Conservation (phyloP, 257 asterid genomes). For the Lantana camara region DNA sequence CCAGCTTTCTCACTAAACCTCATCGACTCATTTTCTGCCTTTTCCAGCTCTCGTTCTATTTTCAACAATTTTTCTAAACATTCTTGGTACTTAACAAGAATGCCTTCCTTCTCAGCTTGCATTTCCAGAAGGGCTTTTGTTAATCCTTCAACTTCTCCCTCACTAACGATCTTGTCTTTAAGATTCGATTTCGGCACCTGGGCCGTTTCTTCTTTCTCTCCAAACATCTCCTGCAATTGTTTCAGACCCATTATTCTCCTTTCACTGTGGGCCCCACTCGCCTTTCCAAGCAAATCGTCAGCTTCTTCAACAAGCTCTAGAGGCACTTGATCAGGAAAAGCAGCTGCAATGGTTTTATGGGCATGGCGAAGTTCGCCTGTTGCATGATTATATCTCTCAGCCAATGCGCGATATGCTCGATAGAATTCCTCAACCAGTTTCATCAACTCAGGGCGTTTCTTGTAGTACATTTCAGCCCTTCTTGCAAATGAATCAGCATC, state of each 20-base stretch:
- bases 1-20: conserved; percentile 55
- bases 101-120: conserved; percentile 64
- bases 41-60: conserved; percentile 55
- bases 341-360: conserved; percentile 74
- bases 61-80: conserved; percentile 60
- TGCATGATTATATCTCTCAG: conserved; percentile 85
- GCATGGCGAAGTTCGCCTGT: conserved; percentile 93
- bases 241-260: conserved; percentile 48
- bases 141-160: conserved; percentile 57
- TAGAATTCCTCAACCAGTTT: conserved; percentile 92
- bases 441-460: conserved; percentile 93
- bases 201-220: conserved; percentile 29
- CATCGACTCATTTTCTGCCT: conserved; percentile 59
- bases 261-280: conserved; percentile 31
- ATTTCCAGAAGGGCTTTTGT: conserved; percentile 58
- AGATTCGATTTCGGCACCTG: conserved; percentile 38
- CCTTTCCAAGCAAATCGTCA: conserved; percentile 26
- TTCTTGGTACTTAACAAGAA: conserved; percentile 59
- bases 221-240: conserved; percentile 60
- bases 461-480: conserved; percentile 93
- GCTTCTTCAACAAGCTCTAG: conserved; percentile 60
- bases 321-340: conserved; percentile 82
- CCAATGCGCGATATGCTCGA: conserved; percentile 93
- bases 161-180: conserved; percentile 52
- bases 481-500: conserved; percentile 97